Percentiles rank a stretch among this genome's conserved stretches.
Evolutionary conservation across 192 early-diverging fungal species (phyloP).

Genomic region (Pilaira anomala): DNA sequence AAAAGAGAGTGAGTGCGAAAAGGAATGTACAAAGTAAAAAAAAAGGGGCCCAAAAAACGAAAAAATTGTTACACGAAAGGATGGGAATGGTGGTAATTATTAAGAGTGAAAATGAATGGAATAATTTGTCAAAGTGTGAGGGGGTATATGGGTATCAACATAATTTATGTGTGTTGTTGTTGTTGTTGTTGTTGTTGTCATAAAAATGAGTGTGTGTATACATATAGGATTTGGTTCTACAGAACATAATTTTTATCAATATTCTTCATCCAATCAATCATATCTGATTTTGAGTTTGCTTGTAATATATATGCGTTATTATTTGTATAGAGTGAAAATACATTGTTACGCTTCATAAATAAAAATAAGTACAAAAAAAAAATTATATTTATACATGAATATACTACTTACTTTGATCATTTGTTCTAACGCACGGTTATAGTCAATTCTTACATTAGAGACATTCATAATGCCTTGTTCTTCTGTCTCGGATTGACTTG

Average conservation of each 20-base stretch:
- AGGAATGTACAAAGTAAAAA: background rate
- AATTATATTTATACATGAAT: background rate
- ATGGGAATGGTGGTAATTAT: background rate
- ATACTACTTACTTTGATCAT: slow-evolving; percentile 55
- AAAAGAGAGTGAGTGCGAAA: slow-evolving; percentile 3
- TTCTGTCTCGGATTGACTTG: slow-evolving; percentile 55
- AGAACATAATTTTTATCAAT: slow-evolving; percentile 31
- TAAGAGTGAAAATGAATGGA: background rate
- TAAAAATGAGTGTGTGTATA: background rate
- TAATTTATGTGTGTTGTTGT: no score
- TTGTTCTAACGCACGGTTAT: slow-evolving; percentile 52
- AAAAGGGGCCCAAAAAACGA: background rate
- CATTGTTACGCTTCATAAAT: slow-evolving; percentile 48
- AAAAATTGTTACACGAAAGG: background rate
- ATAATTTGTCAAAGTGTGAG: slow-evolving; percentile 14
- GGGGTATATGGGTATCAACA: background rate
- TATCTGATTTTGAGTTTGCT: slow-evolving; percentile 55
- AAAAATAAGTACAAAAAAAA: slow-evolving; percentile 8
- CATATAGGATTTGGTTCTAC: background rate
- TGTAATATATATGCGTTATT: slow-evolving; percentile 66
- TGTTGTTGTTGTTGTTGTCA: no score
- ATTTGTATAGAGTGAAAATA: slow-evolving; percentile 71
- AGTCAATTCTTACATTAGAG: slow-evolving; percentile 59
- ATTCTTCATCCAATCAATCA: slow-evolving; percentile 64
- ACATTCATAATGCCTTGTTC: slow-evolving; percentile 77